Evolutionary conservation across 2,329 filamentous ascomycete genomes (phyloP).

Genomic region (Hortaea werneckii): DNA sequence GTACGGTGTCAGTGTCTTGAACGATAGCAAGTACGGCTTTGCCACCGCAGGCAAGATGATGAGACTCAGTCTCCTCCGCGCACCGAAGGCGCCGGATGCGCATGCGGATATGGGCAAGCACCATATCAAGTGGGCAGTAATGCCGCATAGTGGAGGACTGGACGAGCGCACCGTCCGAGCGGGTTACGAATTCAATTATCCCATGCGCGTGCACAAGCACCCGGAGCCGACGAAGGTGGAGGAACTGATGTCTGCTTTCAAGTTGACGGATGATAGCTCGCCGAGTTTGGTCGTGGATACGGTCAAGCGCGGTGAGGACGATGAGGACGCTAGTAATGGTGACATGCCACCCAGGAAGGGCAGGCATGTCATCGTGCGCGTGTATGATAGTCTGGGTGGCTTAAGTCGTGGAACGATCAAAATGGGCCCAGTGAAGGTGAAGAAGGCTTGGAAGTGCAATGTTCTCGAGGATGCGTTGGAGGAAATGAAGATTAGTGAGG

Average conservation of each 20-base stretch:
- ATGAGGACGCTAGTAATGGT: constrained; percentile 42
- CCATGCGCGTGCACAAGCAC: constrained; percentile 48
- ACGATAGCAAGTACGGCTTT: constrained; percentile 94
- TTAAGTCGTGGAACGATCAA: constrained; percentile 61
- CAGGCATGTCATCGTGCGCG: constrained; percentile 67
- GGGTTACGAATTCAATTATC: constrained; percentile 84
- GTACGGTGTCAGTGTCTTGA: constrained; percentile 86
- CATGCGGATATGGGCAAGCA: constrained; percentile 85
- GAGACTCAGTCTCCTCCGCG: constrained; percentile 75
- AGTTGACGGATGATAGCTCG: constrained; percentile 38
- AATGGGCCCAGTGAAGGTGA: constrained; percentile 56
- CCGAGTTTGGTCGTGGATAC: constrained; percentile 65
- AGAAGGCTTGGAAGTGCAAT: constrained; percentile 73
- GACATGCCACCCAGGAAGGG: constrained; percentile 51
- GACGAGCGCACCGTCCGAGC: constrained; percentile 66
- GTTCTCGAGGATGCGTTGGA: constrained; percentile 78
- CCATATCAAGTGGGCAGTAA: constrained; percentile 77
- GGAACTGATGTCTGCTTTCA: constrained; percentile 46
- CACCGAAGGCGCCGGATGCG: constrained; percentile 85
- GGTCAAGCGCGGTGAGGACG: constrained; percentile 69
- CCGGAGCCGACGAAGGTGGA: constrained; percentile 17
- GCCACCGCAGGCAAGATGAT: constrained; percentile 81
- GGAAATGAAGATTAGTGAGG: constrained; percentile 44
- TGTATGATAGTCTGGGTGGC: constrained; percentile 85
- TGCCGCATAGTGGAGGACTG: constrained; percentile 69